Evolutionary conservation across 768 basidiomycete genomes (phyloP).

Genomic region (Cyclocybe aegerita): DNA sequence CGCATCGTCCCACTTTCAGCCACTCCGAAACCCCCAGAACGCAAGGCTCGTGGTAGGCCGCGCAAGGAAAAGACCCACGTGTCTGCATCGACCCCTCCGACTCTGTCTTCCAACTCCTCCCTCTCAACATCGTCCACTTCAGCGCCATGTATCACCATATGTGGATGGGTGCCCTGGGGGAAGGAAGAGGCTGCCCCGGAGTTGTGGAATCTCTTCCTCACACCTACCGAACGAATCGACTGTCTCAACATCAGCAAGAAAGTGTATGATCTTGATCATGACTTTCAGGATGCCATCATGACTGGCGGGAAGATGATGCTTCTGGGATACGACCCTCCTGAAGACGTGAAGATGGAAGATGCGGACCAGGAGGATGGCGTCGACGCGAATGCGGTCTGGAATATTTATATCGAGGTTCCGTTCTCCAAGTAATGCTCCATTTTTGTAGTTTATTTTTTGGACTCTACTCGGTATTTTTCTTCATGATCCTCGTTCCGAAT

Average conservation of each 20-base stretch:
- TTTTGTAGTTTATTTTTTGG: too few relatives aligned
- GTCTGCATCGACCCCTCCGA: background rate
- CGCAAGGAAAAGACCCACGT: background rate
- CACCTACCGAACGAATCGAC: slow-evolving; percentile 17
- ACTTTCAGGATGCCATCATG: slow-evolving; percentile 14
- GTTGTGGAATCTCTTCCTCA: slow-evolving; percentile 20
- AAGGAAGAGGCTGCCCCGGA: slow-evolving; percentile 15
- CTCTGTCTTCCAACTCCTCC: background rate
- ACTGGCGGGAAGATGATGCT: slow-evolving; percentile 14
- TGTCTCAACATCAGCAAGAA: slow-evolving; percentile 18
- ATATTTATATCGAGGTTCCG: slow-evolving; percentile 3
- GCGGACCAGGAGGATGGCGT: background rate
- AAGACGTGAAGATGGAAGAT: background rate
- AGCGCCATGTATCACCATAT: slow-evolving; percentile 17
- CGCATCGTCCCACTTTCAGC: background rate
- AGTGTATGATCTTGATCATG: slow-evolving; percentile 18
- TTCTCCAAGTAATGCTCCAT: background rate
- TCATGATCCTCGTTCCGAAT: too few relatives aligned
- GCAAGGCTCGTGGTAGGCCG: slow-evolving; percentile 1
- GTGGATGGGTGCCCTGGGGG: slow-evolving; percentile 20
- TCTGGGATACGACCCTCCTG: slow-evolving; percentile 11
- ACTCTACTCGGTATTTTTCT: too few relatives aligned
- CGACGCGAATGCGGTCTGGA: background rate
- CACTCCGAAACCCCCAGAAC: background rate
- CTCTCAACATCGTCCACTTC: background rate